Evolutionary conservation across 2,329 filamentous ascomycete genomes (phyloP), one percentile per base, ranked within the genome.

Genomic region (Geoglossum cookeanum): DNA sequence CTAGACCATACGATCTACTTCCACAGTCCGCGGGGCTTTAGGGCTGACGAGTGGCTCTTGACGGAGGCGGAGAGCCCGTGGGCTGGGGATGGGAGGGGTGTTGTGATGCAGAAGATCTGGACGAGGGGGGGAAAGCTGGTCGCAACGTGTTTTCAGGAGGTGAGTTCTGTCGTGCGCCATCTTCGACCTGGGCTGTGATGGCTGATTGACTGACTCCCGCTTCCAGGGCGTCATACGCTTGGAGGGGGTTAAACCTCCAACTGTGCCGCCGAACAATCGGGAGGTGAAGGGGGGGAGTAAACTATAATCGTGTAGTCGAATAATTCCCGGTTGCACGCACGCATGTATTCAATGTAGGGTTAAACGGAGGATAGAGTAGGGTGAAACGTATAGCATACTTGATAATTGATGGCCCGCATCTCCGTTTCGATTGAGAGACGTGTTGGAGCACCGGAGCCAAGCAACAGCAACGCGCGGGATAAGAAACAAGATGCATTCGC

Each of bases 1-100:
- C 65, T 76, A 30, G 74, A 76, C 60, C 74, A 76, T 62, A 70
- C 72, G 0, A 76, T 76, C 49, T 75, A 74, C 61, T 76, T 76
- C 64, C 74, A 76, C 58, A 72, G 72, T 56, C 72, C 73, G 22
- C 65, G 69, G 58, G 69, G 68, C 2, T 74, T 76, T 62, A 65
- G 71, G 29, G 73, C 72, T 9, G 74, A 76, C 63, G 72, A 76
- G 60, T 76, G 74, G 74, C 68, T 76, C 65, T 68, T 75, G 62
- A 68, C 66, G 6, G 73, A 75, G 64, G 75, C 73, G 68, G 68
- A 72, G 58, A 74, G 71, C 56, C 73, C 74, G 7, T 76, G 74
- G 74, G 71, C 74, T 11, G 74, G 74, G 3, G 72, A 74, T 59
- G 74, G 72, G 11, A 68, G 74, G 53, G 74, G 74, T 0, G 62